Base-by-base conservation (phyloP, 2,329 filamentous ascomycete species). In the Diaporthe ilicicola region DNA sequence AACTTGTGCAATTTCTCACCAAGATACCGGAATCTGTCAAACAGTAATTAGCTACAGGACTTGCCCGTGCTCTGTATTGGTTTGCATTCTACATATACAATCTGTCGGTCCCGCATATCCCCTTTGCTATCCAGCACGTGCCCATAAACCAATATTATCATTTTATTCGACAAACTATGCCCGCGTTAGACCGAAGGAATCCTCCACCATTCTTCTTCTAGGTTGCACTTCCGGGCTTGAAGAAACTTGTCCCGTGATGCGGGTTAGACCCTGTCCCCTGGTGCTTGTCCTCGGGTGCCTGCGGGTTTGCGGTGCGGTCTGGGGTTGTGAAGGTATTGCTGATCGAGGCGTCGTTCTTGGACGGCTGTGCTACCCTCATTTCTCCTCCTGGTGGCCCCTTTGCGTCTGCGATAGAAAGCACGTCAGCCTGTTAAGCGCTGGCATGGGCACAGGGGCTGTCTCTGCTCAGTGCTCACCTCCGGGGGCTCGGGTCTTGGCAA, bases 331-430 rank as follows among this genome's bases (percentile, higher is more conserved):
- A 71, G 9, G 67, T 71, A 29, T 71, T 71, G 42, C 70, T 71
- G 65, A 71, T 71, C 15, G 70, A 71, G 15, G 70, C 65, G 44
- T 71, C 70, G 17, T 71, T 54, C 37, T 56, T 69, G 1, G 70
- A 71, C 3, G 70, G 70, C 7, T 69, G 46, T 2, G 70, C 70
- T 8, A 56, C 51, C 29, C 61, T 71, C 44, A 65, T 39, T 7
- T 62, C 27, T 10, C 59, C 59, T 34, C 59, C 59, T 12, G 70
- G 70, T 1, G 70, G 70, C 2, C 54, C 65, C 22, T 71, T 71
- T 17, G 65, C 70, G 15, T 71, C 70, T 71, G 7, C 24, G 3
- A 15, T 15, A 5, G 12, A 39, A 1, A 12, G 32, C 15, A 2
- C 2, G 46, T 68, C n/a, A 61, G 53, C 17, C 19, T 4, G 22